Base-by-base conservation (phyloP, 768 basidiomycete genomes). In the Mycena crocata region DNA sequence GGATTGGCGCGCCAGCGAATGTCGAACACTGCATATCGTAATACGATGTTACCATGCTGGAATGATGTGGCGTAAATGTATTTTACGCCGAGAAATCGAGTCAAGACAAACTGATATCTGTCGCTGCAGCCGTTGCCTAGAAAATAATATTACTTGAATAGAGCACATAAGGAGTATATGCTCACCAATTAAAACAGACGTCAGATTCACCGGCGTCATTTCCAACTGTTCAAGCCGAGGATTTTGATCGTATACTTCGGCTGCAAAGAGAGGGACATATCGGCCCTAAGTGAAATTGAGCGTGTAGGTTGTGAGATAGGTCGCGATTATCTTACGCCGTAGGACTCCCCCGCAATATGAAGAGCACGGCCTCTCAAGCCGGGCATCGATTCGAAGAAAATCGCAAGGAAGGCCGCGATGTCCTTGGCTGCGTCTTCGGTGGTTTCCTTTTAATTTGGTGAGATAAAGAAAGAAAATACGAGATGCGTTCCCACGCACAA, bases 331-430 rank as follows among this genome's bases (percentile, higher is more conserved):
- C n/a, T 57, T 68, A 86, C 87, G 26, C 83, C 87, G 42, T 87
- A 88, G 5, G 85, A 87, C 74, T 89, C 83, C 10, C 84, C 83
- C 0, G 80, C 75, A 68, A 85, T 75, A 58, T 84, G 82, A 57
- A 85, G 81, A 0, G 72, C 66, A 1, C 86, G 77, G 2, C 86
- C 86, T 66, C 85, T 81, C 78, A 89, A 86, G 60, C 83, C 76
- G 24, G 71, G 76, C 72, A 88, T 88, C 31, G 82, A 79, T 63
- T 87, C 86, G 52, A 88, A 87, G 75, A 89, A 88, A 55, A 89
- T 83, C 10, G 81, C 78, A 0, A 88, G 75, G 65, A 89, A 88
- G 0, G 86, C 83, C 5, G 86, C 84, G n/a, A 89, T 82, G 61
- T 89, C 87, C 44, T 80, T 76, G 0, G 86, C 84, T 15, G 85